phyloP scores from a whole-genome alignment of 352 stramenopile genomes.

The Phytophthora capsici region DNA sequence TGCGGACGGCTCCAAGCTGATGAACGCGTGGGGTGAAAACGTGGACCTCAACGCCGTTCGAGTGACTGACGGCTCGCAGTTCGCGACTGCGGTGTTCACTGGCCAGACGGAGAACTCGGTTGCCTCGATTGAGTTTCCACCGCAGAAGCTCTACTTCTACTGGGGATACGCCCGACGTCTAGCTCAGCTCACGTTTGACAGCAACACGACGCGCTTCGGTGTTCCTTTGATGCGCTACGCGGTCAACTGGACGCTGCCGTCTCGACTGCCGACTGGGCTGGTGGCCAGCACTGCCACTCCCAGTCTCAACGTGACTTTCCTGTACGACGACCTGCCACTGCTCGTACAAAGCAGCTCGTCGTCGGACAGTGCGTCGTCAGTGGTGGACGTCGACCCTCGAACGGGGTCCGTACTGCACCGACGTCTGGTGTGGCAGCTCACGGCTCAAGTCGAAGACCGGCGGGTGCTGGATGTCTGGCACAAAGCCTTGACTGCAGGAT shows the following conservation, averaged over 20 bases:
- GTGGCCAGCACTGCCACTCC: neutral
- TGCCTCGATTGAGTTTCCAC: slow-evolving; percentile 37
- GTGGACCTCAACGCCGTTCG: slow-evolving; percentile 34
- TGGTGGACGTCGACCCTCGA: slow-evolving; percentile 57
- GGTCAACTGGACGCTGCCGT: slow-evolving; percentile 47
- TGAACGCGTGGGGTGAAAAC: slow-evolving; percentile 39
- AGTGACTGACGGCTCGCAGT: slow-evolving; percentile 65
- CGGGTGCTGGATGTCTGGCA: slow-evolving; percentile 51
- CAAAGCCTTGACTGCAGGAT: slow-evolving; percentile 17
- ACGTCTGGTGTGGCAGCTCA: slow-evolving; percentile 62
- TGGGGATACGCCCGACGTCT: slow-evolving; percentile 56
- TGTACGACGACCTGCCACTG: slow-evolving; percentile 53
- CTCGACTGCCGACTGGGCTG: slow-evolving; percentile 44
- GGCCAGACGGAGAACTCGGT: slow-evolving; percentile 25
- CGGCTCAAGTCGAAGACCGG: slow-evolving; percentile 19
- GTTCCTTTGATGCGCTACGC: slow-evolving; percentile 56
- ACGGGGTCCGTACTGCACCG: slow-evolving; percentile 59
- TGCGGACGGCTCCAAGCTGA: slow-evolving; percentile 37
- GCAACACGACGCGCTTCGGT: slow-evolving; percentile 63
- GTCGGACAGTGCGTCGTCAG: slow-evolving; percentile 7
- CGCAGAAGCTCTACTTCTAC: slow-evolving; percentile 57
- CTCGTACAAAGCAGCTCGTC: slow-evolving; percentile 32
- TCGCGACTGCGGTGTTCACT: slow-evolving; percentile 50
- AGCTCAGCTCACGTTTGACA: slow-evolving; percentile 42
- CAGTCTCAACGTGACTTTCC: slow-evolving; percentile 56